phyloP scores from a whole-genome alignment of 78 protist species.

The Acrasis kona region DNA sequence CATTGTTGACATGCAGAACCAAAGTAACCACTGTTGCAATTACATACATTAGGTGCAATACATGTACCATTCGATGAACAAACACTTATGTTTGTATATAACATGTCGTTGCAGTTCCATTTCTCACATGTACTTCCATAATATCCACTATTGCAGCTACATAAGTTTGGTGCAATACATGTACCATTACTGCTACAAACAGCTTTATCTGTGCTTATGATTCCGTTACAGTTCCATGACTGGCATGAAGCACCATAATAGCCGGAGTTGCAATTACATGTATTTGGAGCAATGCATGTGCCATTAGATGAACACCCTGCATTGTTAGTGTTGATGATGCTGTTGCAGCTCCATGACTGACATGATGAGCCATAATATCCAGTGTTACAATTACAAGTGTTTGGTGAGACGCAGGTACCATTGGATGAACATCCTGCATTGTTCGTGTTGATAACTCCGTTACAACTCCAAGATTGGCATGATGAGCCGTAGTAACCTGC shows the following conservation, averaged over 20 bases:
- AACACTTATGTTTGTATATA: background rate
- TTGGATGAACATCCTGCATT: background rate
- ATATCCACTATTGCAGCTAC: background rate
- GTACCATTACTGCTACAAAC: background rate
- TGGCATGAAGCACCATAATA: background rate
- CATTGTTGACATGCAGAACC: background rate
- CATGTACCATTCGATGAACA: background rate
- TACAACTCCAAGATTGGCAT: background rate
- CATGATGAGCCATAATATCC: background rate
- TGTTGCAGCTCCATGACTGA: background rate
- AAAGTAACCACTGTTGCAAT: background rate
- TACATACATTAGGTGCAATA: background rate
- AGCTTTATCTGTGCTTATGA: too few relatives aligned
- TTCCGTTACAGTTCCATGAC: background rate
- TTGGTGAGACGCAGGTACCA: background rate
- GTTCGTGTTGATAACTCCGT: background rate
- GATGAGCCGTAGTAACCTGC: background rate
- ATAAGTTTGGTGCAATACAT: background rate
- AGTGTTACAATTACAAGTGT: background rate
- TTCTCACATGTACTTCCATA: background rate
- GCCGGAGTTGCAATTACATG: background rate
- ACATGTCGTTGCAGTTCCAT: background rate
- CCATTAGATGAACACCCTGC: background rate
- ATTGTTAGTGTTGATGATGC: background rate
- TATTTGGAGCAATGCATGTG: background rate